Conservation (phyloP, 805 yeast genomes). For the Nakazawaea wickerhamii region DNA sequence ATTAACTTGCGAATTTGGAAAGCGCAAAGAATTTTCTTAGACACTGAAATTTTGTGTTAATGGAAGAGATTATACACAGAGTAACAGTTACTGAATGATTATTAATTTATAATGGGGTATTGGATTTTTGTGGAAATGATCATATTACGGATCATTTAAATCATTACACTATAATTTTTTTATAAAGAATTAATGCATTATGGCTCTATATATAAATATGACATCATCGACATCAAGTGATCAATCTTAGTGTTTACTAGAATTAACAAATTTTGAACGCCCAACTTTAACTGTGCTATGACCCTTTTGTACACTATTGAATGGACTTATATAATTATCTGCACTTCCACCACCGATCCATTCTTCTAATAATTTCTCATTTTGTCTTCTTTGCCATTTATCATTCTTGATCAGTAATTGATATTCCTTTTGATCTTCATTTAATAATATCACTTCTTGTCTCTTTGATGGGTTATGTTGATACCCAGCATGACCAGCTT, state of each 20-base stretch:
- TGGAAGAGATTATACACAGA: too few relatives aligned
- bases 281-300: conserved; percentile 77
- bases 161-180: too few relatives aligned
- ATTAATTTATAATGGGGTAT: too few relatives aligned
- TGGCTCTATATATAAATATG: too few relatives aligned
- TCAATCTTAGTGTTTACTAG: conserved; percentile 29
- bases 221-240: too few relatives aligned
- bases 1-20: background rate
- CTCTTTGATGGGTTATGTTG: conserved; percentile 61
- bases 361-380: conserved; percentile 78
- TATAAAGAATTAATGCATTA: too few relatives aligned
- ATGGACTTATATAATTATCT: conserved; percentile 85
- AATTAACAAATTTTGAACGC: conserved; percentile 74
- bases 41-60: too few relatives aligned
- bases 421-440: conserved; percentile 95
- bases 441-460: conserved; percentile 55
- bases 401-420: conserved; percentile 82
- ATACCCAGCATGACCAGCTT: conserved; percentile 72
- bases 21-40: background rate
- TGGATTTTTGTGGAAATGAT: too few relatives aligned
- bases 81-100: too few relatives aligned
- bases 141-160: too few relatives aligned
- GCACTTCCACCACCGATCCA: conserved; percentile 97
- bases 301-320: conserved; percentile 53
- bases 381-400: conserved; percentile 79